phyloP scores from a whole-genome alignment of 2,329 filamentous ascomycete genomes.

The Thermoascus crustaceus region DNA sequence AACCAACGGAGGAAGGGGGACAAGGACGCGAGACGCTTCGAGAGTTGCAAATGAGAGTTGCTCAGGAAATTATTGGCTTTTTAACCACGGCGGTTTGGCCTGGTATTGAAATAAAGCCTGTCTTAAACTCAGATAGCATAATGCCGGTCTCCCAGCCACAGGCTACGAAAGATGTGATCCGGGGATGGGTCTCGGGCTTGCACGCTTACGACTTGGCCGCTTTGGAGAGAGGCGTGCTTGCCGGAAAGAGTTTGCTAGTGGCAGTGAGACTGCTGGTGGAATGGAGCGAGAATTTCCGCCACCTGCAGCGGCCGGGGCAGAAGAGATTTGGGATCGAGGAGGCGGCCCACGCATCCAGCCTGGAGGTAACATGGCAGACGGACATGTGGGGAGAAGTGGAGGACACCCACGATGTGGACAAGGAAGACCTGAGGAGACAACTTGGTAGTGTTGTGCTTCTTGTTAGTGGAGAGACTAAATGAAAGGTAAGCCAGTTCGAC shows the following conservation, averaged over 20 bases:
- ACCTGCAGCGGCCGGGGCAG: conserved; percentile 34
- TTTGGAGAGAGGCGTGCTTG: conserved; percentile 72
- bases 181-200: conserved; percentile 66
- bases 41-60: conserved; percentile 61
- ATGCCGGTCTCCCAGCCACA: conserved; percentile 65
- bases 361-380: conserved; percentile 89
- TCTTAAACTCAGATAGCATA: conserved; percentile 72
- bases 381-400: conserved; percentile 93
- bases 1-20: conserved; percentile 40
- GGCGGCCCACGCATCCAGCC: conserved; percentile 64
- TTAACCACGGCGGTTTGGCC: conserved; percentile 72
- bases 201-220: conserved; percentile 76
- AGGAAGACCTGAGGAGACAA: conserved; percentile 80
- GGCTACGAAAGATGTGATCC: conserved; percentile 67
- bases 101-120: conserved; percentile 66
- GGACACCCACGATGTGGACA: conserved; percentile 94
- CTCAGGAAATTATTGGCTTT: conserved; percentile 62
- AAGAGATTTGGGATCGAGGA: conserved; percentile 69
- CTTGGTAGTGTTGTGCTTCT: conserved; percentile 78
- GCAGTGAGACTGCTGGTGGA: conserved; percentile 71
- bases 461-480: conserved; percentile 52
- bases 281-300: conserved; percentile 70
- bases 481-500: conserved; percentile 2
- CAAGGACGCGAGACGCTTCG: conserved; percentile 53
- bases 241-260: conserved; percentile 76